Conservation (phyloP, 257 asterid genomes). For the Voacanga thouarsii region DNA sequence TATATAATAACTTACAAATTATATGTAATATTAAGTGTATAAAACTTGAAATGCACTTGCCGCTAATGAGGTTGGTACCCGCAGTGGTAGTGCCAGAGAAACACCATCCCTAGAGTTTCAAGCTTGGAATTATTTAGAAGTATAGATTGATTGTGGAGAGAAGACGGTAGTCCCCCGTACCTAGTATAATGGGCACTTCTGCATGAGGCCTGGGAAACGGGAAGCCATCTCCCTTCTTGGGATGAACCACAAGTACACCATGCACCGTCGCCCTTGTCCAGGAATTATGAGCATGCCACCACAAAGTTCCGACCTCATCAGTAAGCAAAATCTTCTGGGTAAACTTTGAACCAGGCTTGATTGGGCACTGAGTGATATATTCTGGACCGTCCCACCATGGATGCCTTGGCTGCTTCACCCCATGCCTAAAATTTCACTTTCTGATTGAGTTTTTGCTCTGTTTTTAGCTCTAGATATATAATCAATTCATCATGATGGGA, state of each 20-base stretch:
- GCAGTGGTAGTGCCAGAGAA: no score
- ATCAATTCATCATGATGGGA: no score
- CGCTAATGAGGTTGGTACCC: no score
- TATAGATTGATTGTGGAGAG: no score
- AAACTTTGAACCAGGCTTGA: constrained; percentile 46
- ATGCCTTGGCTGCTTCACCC: constrained; percentile 61
- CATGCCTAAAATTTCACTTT: constrained; percentile 46
- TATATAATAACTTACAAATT: no score
- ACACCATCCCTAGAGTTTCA: no score
- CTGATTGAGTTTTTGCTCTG: no score
- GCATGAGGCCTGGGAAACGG: constrained; percentile 50
- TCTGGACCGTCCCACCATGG: constrained; percentile 76
- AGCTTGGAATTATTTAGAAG: no score
- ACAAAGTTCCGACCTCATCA: constrained; percentile 58
- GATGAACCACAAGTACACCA: constrained; percentile 53
- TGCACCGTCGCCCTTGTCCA: constrained; percentile 81
- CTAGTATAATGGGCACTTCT: constrained; percentile 59
- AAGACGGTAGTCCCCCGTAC: constrained; percentile 15
- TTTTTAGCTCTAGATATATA: no score
- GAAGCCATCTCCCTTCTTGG: constrained; percentile 28
- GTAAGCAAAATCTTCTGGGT: constrained; percentile 47
- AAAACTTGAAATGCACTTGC: no score
- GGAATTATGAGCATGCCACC: constrained; percentile 78
- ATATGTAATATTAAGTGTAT: no score
- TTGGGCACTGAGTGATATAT: constrained; percentile 73